Base-by-base conservation (phyloP, 106 monocot genomes). In the Apostasia shenzhenica region DNA sequence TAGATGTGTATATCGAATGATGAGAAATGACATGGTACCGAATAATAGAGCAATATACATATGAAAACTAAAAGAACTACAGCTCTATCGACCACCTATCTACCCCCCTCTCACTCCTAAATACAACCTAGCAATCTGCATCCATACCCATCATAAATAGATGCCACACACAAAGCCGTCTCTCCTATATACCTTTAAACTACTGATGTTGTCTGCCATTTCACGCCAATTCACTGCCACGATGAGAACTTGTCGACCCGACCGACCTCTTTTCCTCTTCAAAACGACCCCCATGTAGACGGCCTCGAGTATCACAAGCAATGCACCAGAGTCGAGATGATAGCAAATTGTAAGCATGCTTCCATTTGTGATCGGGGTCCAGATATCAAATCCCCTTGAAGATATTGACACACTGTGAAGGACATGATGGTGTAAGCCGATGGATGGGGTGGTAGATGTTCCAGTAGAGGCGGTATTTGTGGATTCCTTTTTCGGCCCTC, bases 401-500 rank as follows among this genome's bases (percentile, higher is more conserved):
- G 66, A 95, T 75, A 84, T 95, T 95, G 72, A 89, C 39, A n/a
- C 6, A 85, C 67, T 61, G 84, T 81, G 50, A 92, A 70, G 70
- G 85, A 9, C 61, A 97, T 82, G 59, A 92, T 79, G 0, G 65
- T 26, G 82, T 97, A n/a, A 97, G 53, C 95, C 95, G 12, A 87
- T 82, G 9, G 65, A n/a, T 2, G 66, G 76, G 78, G 81, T 97
- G 95, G 80, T 97, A 97, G 2, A 81, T 54, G 70, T 97, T 97
- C 95, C 92, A 97, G 82, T 82, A 92, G 1, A 84, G 39, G 38
- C 92, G 77, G 81, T 77, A 81, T 70, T 92, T 97, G 89, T 89
- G 68, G 57, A n/a, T n/a, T 84, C 82, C 50, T 86, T 86, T 73
- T 89, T 76, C 1, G 95, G 92, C n/a, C 61, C 95, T 81, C 63